Evolutionary conservation across 176 grass and related monocot genomes (phyloP).

Genomic region (Tuctoria greenei): DNA sequence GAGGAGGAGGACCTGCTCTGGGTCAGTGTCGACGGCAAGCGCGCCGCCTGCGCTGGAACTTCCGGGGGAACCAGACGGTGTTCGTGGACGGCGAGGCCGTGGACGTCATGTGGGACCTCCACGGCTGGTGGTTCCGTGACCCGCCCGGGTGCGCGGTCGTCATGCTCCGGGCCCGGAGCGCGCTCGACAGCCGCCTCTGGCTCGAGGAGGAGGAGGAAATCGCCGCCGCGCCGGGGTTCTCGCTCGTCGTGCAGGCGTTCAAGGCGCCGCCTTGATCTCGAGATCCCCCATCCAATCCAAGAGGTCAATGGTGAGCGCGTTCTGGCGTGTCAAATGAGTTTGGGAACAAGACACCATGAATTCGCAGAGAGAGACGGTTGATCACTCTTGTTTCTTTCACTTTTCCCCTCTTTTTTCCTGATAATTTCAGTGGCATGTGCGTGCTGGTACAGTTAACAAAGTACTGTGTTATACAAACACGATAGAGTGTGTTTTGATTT

Average conservation of each 20-base stretch:
- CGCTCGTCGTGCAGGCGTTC: slow-evolving; percentile 72
- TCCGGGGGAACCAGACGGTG: slow-evolving; percentile 86
- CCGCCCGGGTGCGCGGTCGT: slow-evolving; percentile 62
- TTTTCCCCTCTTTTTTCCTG: too few species aligned
- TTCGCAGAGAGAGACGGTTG: too few species aligned
- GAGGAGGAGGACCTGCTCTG: slow-evolving; percentile 60
- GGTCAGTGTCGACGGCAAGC: slow-evolving; percentile 72
- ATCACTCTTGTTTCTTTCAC: too few species aligned
- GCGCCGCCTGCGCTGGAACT: slow-evolving; percentile 73
- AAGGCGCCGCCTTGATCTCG: slow-evolving; percentile 40
- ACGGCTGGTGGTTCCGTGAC: slow-evolving; percentile 66
- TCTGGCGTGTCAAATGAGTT: too few species aligned
- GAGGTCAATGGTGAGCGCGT: too few species aligned
- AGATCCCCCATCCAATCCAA: too few species aligned
- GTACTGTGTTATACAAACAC: background rate
- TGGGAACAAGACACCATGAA: too few species aligned
- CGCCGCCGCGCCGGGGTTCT: slow-evolving; percentile 51
- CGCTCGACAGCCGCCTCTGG: slow-evolving; percentile 87
- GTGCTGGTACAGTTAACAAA: slow-evolving; percentile 38
- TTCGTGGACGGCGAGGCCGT: slow-evolving; percentile 85
- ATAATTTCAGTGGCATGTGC: background rate
- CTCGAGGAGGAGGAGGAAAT: slow-evolving; percentile 86
- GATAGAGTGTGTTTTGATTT: background rate
- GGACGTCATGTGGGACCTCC: slow-evolving; percentile 91
- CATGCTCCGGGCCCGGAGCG: slow-evolving; percentile 69